Evolutionary conservation across 345 rosid species (phyloP).

Genomic region (Gossypium mustelinum): DNA sequence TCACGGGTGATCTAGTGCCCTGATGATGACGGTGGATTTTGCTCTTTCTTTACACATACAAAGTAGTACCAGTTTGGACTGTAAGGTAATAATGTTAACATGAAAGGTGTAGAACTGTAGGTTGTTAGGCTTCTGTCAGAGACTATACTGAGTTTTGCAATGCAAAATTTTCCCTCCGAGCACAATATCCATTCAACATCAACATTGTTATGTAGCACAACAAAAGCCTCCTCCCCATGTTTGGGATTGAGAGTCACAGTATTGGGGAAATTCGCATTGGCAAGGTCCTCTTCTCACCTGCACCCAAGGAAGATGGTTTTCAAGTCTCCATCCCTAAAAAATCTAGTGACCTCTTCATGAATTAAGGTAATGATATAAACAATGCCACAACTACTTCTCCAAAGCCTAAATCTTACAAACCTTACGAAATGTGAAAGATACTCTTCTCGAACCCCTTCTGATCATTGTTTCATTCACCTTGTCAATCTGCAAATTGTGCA

Average conservation of each 20-base stretch:
- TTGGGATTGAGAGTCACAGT: conserved; percentile 75
- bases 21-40: neutral
- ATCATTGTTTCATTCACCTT: conserved; percentile 59
- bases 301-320: conserved; percentile 8
- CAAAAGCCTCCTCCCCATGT: conserved; percentile 7
- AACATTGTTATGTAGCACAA: neutral
- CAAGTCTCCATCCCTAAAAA: neutral
- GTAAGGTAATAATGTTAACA: neutral
- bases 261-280: conserved; percentile 63
- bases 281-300: conserved; percentile 78
- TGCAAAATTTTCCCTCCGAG: neutral
- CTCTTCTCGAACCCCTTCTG: conserved; percentile 70
- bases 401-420: conserved; percentile 29
- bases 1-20: conserved; percentile 1
- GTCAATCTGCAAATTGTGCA: conserved; percentile 56
- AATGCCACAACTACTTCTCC: neutral
- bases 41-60: neutral
- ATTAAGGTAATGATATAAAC: neutral
- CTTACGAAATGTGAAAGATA: conserved; percentile 91
- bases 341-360: neutral
- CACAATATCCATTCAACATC: neutral
- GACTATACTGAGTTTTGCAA: neutral
- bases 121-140: neutral
- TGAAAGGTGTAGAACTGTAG: neutral
- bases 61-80: neutral